Evolutionary conservation across 2,329 filamentous ascomycete genomes (phyloP).

Genomic region (Elsinoe arachidis): DNA sequence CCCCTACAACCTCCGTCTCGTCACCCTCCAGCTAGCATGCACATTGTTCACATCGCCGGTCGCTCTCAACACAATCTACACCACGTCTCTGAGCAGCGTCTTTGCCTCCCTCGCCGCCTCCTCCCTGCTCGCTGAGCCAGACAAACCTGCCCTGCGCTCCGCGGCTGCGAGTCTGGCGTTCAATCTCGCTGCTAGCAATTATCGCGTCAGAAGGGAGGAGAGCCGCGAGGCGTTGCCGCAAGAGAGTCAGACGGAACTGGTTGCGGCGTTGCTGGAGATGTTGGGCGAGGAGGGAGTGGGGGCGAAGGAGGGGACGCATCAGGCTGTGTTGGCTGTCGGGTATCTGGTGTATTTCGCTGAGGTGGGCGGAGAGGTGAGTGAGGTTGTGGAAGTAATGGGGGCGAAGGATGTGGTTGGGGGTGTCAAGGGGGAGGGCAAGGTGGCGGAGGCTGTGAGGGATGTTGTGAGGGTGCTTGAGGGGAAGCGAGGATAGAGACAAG

Average conservation of each 20-base stretch:
- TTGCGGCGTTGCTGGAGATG: constrained; percentile 66
- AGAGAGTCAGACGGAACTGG: constrained; percentile 68
- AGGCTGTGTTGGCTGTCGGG: constrained; percentile 67
- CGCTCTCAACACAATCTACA: constrained; percentile 45
- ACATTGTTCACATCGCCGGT: constrained; percentile 74
- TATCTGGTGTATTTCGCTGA: constrained; percentile 64
- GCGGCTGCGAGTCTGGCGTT: constrained; percentile 76
- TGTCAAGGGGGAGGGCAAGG: constrained; percentile 28
- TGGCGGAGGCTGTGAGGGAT: constrained; percentile 27
- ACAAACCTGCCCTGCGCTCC: constrained; percentile 65
- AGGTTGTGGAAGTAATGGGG: constrained; percentile 71
- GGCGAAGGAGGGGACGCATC: constrained; percentile 2
- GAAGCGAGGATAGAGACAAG: neutral
- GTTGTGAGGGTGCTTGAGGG: constrained; percentile 16
- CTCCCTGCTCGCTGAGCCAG: constrained; percentile 64
- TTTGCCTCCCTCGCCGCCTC: constrained; percentile 64
- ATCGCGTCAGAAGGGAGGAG: constrained; percentile 52
- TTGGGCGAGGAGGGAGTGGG: constrained; percentile 10
- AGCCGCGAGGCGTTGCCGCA: constrained; percentile 52
- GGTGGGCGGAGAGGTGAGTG: constrained; percentile 64
- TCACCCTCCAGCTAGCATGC: constrained; percentile 73
- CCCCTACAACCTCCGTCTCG: constrained; percentile 75
- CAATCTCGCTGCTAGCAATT: constrained; percentile 67
- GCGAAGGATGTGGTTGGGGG: constrained; percentile 54
- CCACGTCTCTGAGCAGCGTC: constrained; percentile 33